Evolutionary conservation across 345 rosid species (phyloP).

Genomic region (Citrus reticulata): DNA sequence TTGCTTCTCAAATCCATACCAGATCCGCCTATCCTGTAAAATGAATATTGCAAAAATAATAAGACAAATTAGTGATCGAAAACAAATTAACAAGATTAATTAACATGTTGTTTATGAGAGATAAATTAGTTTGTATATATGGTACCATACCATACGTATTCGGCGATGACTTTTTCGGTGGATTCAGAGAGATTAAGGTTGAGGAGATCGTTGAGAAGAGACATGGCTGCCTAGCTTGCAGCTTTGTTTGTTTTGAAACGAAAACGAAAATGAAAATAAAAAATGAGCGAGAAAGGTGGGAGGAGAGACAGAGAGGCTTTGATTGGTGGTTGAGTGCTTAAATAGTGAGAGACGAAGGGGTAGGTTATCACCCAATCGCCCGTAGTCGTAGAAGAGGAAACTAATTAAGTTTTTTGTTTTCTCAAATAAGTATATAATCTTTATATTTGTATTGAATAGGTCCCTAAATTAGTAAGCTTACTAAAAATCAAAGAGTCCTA

Average conservation of each 20-base stretch:
- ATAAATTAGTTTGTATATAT: too few relatives aligned
- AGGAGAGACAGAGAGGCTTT: not conserved
- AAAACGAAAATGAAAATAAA: too few relatives aligned
- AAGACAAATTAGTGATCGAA: not conserved
- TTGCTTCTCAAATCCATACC: conserved; percentile 77
- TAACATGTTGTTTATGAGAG: too few relatives aligned
- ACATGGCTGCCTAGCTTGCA: conserved; percentile 27
- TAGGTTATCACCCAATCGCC: not conserved
- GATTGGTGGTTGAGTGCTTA: not conserved
- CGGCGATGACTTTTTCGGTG: conserved; percentile 69
- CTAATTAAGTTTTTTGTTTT: too few relatives aligned
- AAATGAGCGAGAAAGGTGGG: not conserved
- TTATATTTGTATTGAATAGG: too few relatives aligned
- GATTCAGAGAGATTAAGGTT: conserved; percentile 57
- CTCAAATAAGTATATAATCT: too few relatives aligned
- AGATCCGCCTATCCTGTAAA: conserved; percentile 70
- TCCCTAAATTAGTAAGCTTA: too few relatives aligned
- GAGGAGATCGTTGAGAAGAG: conserved; percentile 55
- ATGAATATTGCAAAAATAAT: not conserved
- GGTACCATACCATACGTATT: conserved; percentile 57
- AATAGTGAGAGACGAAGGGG: not conserved
- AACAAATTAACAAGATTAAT: too few relatives aligned
- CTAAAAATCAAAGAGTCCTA: too few relatives aligned
- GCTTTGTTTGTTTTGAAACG: not conserved
- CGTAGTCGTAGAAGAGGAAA: too few relatives aligned